Percentiles rank a stretch among this genome's conserved stretches.
These are phyloP conservation scores for Leccinum arenicola DNA, from an alignment of 768 basidiomycete species.

Conservation along the genomic window DNA sequence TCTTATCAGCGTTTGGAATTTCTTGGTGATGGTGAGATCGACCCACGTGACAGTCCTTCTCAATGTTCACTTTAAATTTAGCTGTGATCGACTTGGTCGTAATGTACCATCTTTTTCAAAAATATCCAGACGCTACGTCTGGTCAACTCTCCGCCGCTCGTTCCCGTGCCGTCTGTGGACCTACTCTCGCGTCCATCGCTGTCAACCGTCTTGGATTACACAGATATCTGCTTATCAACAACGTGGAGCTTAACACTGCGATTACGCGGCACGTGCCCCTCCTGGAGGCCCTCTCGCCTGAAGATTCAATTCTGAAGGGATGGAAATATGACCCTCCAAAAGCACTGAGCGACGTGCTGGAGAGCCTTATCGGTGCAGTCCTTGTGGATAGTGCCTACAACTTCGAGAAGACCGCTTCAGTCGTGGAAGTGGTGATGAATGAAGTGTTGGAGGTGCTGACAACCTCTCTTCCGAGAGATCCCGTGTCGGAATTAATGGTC, in stretches of 20 bases:
- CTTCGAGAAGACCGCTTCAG: constrained; percentile 60
- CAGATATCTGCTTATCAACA: constrained; percentile 66
- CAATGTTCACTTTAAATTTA: constrained; percentile 27
- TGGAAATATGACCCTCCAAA: constrained; percentile 90
- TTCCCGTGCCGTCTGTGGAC: constrained; percentile 68
- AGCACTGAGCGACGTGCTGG: constrained; percentile 78
- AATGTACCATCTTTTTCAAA: constrained; percentile 65
- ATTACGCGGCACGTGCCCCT: constrained; percentile 60
- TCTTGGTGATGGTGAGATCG: constrained; percentile 75
- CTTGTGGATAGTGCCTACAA: constrained; percentile 78
- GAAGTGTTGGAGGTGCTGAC: constrained; percentile 62
- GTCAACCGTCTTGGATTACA: constrained; percentile 67
- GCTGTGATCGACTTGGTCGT: constrained; percentile 73
- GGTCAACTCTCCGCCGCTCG: constrained; percentile 73
- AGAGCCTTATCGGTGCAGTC: constrained; percentile 81
- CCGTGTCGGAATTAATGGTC: constrained; percentile 66
- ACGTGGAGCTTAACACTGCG: constrained; percentile 60
- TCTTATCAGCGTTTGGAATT: constrained; percentile 90
- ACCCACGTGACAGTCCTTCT: not conserved
- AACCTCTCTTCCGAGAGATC: constrained; percentile 63
- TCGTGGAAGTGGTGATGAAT: constrained; percentile 62
- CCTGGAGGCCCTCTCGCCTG: constrained; percentile 51
- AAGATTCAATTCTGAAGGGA: constrained; percentile 62
- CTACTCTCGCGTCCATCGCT: constrained; percentile 67
- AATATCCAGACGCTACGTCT: constrained; percentile 70